Evolutionary conservation across 2,329 filamentous ascomycete species (phyloP), one percentile per base, ranked within the genome.

Genomic region (Neofusicoccum sp.): DNA sequence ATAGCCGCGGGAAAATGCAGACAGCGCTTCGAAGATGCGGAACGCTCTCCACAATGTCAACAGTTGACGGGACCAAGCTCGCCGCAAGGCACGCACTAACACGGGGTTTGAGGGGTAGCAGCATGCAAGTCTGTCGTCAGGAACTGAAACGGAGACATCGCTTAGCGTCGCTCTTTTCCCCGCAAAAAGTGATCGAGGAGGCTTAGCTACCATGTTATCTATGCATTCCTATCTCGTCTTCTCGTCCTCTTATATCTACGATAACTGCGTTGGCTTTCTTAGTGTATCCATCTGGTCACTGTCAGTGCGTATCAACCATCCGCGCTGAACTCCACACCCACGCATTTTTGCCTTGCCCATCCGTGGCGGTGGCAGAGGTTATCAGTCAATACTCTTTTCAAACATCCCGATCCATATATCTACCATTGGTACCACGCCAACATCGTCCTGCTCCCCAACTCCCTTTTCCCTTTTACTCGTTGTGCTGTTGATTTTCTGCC

Each of bases 211-310:
- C 43, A 56, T 43, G 37, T 56, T 37, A 16, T 41, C 34, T 41
- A 16, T 29, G 31, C 33, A 39, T 33, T 3, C 34, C 34, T 16
- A 28, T 22, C 22, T 22, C 22, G 49, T 54, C 49, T 28, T 1
- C 6, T 22, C 41, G 9, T 45, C 29, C 6, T 39, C 22, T 22
- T 11, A 6, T 39, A 41, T 41, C 16, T 54, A 6, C 22, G 16
- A 37, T 36, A 56, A 41, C 39, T 11, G 8, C 16, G 14, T 44
- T 22, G 22, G 2, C 22, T 22, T 22, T 22, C 7, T 56, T 44
- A 56, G 37, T 44, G 16, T 29, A 56, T 56, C 34, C 37, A 43
- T 37, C 52, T 56, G 52, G 52, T 44, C 52, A 56, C 50, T 33
- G 37, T 56, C 52, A 12, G 39, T 44, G 14, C 52, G 37, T 56